Evolutionary conservation across 192 early-diverging fungal species (phyloP), one percentile per base, ranked within the genome.

Genomic region (Chytriomyces sp.): DNA sequence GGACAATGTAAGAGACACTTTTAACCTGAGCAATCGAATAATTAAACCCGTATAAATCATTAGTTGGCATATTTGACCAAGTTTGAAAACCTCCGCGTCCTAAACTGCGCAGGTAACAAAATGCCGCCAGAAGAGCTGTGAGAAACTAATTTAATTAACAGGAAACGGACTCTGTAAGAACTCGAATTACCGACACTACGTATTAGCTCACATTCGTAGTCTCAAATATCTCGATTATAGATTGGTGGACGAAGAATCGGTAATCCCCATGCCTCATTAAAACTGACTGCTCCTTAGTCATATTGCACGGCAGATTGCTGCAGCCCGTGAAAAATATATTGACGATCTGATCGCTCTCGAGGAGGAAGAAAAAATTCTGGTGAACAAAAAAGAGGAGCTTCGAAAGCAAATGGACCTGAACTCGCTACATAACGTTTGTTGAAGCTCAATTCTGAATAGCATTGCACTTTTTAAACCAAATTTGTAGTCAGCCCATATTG

Each of bases 141-240:
- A 49, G 22, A n/a, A n/a, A n/a, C 41, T 49, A 49, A 49, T 49
- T 49, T 22, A 49, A 22, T 14, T 22, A 0, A 14, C 44, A 49
- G 44, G 44, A n/a, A 89, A 89, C 67, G 55, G 72, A 17, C 70
- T 89, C 22, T 78, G 78, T 75, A 88, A 87, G 53, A 81, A 83
- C 64, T 75, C 77, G 14, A 86, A 88, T 71, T 89, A 86, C 75
- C 70, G 78, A n/a, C 33, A 74, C 33, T 89, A 87, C 33, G 75
- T 85, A 28, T 74, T 89, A 10, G 86, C 87, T 3, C 85, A 88
- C 55, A 75, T 89, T 49, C 75, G 76, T 32, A 72, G 77, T 12
- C 61, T 89, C 19, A 87, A 88, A 62, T 89, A 89, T 61, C 75
- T 89, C 33, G 86, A 89, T 64, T 89, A 89, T 58, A 49, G 87